Percentiles rank a stretch among this genome's conserved stretches.
Conservation (phyloP, 192 early-diverging fungal species). For the Podila verticillata region DNA sequence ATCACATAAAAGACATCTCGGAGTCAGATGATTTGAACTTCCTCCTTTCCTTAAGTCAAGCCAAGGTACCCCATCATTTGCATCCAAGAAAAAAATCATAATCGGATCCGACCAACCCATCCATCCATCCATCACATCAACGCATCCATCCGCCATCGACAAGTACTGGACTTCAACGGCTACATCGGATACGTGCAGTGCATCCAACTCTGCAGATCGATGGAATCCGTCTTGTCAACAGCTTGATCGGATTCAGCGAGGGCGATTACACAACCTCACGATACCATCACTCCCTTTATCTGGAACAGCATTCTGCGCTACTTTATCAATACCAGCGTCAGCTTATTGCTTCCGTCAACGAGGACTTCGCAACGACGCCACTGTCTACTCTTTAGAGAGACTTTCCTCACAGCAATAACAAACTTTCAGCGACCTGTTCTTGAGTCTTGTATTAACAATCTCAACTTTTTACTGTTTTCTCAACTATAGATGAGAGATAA, state of each 20-base stretch:
- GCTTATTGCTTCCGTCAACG: too few species aligned
- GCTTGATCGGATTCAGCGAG: too few species aligned
- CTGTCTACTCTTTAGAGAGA: too few species aligned
- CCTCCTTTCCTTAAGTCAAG: constrained; percentile 8
- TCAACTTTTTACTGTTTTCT: background rate
- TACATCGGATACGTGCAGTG: background rate
- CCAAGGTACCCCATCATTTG: constrained; percentile 9
- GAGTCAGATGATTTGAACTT: constrained; percentile 13
- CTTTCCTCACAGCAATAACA: too few species aligned
- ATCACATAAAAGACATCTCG: background rate
- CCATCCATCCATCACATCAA: constrained; percentile 4
- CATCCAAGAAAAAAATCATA: background rate
- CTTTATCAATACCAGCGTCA: too few species aligned
- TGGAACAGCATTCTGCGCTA: too few species aligned
- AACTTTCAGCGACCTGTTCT: too few species aligned
- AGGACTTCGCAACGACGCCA: too few species aligned
- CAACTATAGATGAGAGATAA: constrained; percentile 51
- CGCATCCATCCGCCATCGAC: background rate
- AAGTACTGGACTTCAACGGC: background rate
- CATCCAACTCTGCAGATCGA: background rate
- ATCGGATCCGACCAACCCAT: background rate
- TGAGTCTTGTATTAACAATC: too few species aligned
- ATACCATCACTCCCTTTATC: too few species aligned
- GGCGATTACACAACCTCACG: too few species aligned
- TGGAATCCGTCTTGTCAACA: too few species aligned